These are phyloP conservation scores for Rhodocollybia butyracea DNA, from an alignment of 768 basidiomycete species.

Conservation along the genomic window DNA sequence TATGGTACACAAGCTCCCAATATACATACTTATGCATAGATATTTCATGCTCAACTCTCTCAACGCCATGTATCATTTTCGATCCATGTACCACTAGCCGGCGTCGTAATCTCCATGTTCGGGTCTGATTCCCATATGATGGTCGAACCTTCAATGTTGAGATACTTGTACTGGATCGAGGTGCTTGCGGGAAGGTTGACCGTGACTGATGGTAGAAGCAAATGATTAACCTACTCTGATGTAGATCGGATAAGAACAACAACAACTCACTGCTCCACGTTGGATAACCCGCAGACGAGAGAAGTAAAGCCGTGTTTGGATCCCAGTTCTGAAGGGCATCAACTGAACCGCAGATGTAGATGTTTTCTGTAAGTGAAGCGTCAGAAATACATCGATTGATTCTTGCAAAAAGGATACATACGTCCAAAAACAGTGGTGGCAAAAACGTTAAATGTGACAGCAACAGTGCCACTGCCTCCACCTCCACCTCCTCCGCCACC, in stretches of 20 bases:
- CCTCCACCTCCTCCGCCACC: slow-evolving; percentile 17
- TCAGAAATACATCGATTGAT: background rate
- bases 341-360: slow-evolving; percentile 63
- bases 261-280: slow-evolving; percentile 46
- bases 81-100: slow-evolving; percentile 36
- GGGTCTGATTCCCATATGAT: slow-evolving; percentile 74
- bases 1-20: no score
- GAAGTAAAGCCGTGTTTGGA: slow-evolving; percentile 44
- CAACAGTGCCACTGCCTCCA: slow-evolving; percentile 38
- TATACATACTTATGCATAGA: no score
- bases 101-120: slow-evolving; percentile 53
- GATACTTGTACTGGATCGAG: slow-evolving; percentile 68
- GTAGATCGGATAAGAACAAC: background rate
- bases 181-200: slow-evolving; percentile 55
- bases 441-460: slow-evolving; percentile 58
- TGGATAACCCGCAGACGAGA: slow-evolving; percentile 46
- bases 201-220: slow-evolving; percentile 42
- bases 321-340: slow-evolving; percentile 59
- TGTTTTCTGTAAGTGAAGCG: slow-evolving; percentile 46
- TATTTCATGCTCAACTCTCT: background rate
- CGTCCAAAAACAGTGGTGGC: slow-evolving; percentile 61
- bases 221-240: background rate
- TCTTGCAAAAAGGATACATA: slow-evolving; percentile 23
- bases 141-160: slow-evolving; percentile 50
- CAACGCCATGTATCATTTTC: slow-evolving; percentile 44